Evolutionary conservation across 495 filamentous ascomycete species (phyloP).

Genomic region (Lepidopterella palustris): DNA sequence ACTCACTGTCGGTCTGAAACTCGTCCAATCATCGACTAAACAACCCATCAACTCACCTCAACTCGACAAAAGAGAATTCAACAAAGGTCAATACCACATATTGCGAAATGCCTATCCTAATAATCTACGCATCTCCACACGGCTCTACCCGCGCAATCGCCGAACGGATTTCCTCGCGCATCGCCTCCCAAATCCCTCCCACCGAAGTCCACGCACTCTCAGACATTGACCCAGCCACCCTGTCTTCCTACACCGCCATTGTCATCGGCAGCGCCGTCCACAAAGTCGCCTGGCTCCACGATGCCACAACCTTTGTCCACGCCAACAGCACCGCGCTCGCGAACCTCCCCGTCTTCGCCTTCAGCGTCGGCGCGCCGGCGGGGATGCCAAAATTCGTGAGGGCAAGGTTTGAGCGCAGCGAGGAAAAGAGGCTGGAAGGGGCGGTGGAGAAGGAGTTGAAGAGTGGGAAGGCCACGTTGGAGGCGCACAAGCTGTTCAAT

Average conservation of each 20-base stretch:
- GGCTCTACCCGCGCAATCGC: background rate
- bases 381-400: background rate
- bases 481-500: background rate
- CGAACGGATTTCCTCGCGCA: background rate
- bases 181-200: background rate
- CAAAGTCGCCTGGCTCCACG: background rate
- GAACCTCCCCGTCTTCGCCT: background rate
- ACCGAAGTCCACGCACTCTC: background rate
- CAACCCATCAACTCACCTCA: no score
- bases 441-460: background rate
- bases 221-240: background rate
- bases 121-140: background rate
- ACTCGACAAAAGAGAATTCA: no score
- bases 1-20: no score
- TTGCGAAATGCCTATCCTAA: background rate
- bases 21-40: no score
- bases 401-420: background rate
- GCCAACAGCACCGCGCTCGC: background rate
- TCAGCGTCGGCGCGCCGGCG: background rate
- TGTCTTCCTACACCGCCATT: background rate
- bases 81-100: no score
- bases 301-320: background rate
- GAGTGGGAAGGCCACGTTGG: background rate
- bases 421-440: background rate
- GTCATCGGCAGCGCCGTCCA: background rate